Evolutionary conservation across 768 basidiomycete species (phyloP).

Genomic region (Exsudoporus frostii): DNA sequence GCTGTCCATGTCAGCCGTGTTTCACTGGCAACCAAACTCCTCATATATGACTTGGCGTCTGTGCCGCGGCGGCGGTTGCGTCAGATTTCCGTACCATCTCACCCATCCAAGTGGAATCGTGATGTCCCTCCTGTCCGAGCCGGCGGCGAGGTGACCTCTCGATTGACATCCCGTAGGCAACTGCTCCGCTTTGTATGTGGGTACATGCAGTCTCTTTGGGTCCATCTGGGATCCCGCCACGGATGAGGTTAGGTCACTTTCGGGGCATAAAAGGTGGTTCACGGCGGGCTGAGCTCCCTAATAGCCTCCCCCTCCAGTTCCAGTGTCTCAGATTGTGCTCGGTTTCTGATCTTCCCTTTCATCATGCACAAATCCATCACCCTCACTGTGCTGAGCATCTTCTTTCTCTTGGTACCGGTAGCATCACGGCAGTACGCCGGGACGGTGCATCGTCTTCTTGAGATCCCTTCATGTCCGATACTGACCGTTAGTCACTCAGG

Average conservation of each 20-base stretch:
- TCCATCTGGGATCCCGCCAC: slow-evolving; percentile 4
- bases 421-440: slow-evolving; percentile 44
- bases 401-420: slow-evolving; percentile 40
- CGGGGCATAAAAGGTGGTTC: slow-evolving; percentile 20
- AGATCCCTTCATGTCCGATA: background rate
- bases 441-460: slow-evolving; percentile 39
- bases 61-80: slow-evolving; percentile 1
- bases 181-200: background rate
- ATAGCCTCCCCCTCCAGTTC: background rate
- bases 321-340: background rate
- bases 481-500: slow-evolving; percentile 37
- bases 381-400: slow-evolving; percentile 39
- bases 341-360: background rate
- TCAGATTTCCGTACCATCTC: background rate
- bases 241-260: slow-evolving; percentile 13
- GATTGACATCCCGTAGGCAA: no score
- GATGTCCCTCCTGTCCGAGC: slow-evolving; percentile 9
- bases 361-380: slow-evolving; percentile 21
- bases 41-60: slow-evolving; percentile 2
- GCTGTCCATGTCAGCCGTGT: background rate
- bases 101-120: background rate
- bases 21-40: slow-evolving; percentile 5
- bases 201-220: slow-evolving; percentile 9
- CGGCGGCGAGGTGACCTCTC: no score
- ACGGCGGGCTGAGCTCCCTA: background rate